Evolutionary conservation across 768 basidiomycete genomes (phyloP).

Genomic region (Rubroboletus pulcherrimus): DNA sequence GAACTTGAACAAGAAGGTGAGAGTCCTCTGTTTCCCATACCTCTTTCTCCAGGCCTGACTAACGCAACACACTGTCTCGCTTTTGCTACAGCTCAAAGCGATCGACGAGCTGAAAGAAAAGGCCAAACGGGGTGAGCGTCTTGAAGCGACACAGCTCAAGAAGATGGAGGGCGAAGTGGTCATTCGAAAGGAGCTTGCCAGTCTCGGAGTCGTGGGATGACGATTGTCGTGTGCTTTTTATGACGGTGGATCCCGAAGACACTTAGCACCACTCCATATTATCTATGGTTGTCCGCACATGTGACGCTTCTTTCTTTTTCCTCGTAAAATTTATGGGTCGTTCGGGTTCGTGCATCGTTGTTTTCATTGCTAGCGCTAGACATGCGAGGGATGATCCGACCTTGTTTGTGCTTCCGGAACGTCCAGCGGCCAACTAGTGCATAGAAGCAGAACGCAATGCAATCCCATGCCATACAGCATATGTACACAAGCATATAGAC

Average conservation of each 20-base stretch:
- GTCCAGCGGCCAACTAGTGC: not conserved
- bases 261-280: not conserved
- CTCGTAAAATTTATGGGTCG: slow-evolving; percentile 7
- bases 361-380: no score
- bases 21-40: not conserved
- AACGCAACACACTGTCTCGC: not conserved
- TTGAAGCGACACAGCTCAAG: slow-evolving; percentile 93
- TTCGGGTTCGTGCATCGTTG: not conserved
- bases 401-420: not conserved
- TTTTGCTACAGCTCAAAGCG: slow-evolving; percentile 74
- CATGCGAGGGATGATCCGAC: not conserved
- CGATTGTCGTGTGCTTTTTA: not conserved
- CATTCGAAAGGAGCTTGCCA: slow-evolving; percentile 74
- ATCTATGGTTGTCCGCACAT: not conserved
- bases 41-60: not conserved
- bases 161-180: slow-evolving; percentile 93
- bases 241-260: not conserved
- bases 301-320: not conserved
- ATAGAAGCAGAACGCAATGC: not conserved
- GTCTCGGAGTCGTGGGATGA: slow-evolving; percentile 27
- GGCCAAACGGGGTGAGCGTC: slow-evolving; percentile 79
- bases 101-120: slow-evolving; percentile 97
- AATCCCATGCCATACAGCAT: not conserved
- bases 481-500: slow-evolving; percentile 1
- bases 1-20: slow-evolving; percentile 93